Evolutionary conservation across 306 rosid genomes (phyloP).

Genomic region (Malus domestica): DNA sequence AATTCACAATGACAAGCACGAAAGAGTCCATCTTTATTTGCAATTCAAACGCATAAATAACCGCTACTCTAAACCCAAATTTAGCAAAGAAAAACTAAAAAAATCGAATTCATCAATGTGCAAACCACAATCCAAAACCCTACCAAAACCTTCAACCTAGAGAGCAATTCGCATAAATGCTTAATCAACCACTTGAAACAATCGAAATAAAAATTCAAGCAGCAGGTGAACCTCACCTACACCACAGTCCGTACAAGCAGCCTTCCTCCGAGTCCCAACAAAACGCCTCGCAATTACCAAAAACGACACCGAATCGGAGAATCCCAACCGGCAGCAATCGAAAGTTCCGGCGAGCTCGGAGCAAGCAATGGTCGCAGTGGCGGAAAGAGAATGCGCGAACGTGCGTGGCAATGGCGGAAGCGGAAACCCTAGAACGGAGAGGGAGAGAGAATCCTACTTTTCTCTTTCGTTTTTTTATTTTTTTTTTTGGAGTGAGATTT

Average conservation of each 20-base stretch:
- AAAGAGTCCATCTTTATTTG: not conserved
- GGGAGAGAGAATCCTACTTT: conserved; percentile 6
- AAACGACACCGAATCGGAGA: not conserved
- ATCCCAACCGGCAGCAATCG: not conserved
- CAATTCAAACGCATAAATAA: not conserved
- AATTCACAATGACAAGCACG: not conserved
- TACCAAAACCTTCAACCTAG: not conserved
- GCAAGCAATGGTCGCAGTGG: not conserved
- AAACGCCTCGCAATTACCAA: not conserved
- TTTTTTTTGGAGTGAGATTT: not conserved
- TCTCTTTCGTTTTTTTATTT: too few species aligned
- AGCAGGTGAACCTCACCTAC: conserved; percentile 10
- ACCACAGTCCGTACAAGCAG: conserved; percentile 2
- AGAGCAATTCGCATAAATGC: not conserved
- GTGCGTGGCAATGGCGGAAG: conserved; percentile 11
- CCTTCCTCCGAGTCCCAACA: not conserved
- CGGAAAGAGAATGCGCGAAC: not conserved
- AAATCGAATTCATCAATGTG: not conserved
- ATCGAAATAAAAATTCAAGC: conserved; percentile 7
- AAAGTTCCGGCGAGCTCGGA: not conserved
- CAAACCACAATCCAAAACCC: not conserved
- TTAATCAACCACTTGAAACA: not conserved
- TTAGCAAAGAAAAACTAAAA: too few species aligned
- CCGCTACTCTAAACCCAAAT: not conserved
- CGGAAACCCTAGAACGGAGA: conserved; percentile 21